Evolutionary conservation across 345 rosid genomes (phyloP).

Genomic region (Microcos paniculata): DNA sequence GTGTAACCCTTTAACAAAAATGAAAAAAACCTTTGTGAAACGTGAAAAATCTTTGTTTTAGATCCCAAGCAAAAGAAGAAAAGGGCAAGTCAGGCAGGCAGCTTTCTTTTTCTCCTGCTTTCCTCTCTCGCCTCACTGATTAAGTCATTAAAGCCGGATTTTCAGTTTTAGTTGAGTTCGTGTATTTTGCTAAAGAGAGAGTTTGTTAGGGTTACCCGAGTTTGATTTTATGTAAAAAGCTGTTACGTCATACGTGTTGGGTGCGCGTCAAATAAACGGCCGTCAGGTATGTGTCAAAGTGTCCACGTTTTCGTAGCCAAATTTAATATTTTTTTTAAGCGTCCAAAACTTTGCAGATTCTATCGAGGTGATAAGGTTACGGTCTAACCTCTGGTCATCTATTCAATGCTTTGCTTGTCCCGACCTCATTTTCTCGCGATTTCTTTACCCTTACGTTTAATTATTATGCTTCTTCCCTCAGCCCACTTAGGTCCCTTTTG

Average conservation of each 20-base stretch:
- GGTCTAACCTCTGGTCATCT: slow-evolving; percentile 7
- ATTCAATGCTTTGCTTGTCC: neutral
- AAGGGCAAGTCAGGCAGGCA: neutral
- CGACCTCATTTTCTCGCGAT: slow-evolving; percentile 11
- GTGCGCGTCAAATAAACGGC: slow-evolving; percentile 15
- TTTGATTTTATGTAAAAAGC: neutral
- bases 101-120: too few species aligned
- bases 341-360: slow-evolving; percentile 8
- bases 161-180: neutral
- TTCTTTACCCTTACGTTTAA: neutral
- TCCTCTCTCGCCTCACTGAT: neutral
- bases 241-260: slow-evolving; percentile 16
- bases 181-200: neutral
- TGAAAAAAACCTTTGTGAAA: neutral
- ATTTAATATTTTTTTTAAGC: neutral
- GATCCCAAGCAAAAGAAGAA: neutral
- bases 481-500: too few species aligned
- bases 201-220: too few species aligned
- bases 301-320: slow-evolving; percentile 7
- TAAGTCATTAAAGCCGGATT: neutral
- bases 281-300: neutral
- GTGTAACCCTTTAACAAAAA: neutral
- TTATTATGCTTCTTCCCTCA: too few species aligned
- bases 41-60: neutral
- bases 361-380: slow-evolving; percentile 14